Base-by-base conservation (phyloP, 805 yeast species). In the Saccharomycopsis sp. region DNA sequence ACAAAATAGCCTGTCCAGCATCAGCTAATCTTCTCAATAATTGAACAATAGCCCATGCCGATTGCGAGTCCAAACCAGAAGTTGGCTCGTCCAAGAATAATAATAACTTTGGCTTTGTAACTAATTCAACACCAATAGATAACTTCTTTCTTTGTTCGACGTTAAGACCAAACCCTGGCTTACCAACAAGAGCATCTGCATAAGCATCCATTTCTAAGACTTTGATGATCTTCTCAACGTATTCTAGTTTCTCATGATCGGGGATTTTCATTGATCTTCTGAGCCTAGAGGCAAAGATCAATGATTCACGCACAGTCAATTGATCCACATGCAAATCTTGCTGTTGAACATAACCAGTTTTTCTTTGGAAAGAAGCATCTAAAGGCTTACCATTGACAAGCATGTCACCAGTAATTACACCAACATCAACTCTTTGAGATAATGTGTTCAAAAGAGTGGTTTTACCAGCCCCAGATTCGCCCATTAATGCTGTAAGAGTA, bases 401-500 rank as follows among this genome's bases (percentile, higher is more conserved):
- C 76, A 80, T 78, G 49, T 78, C 80, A 63, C 86, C 86, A 29
- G 84, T 76, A 54, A 82, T 75, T 38, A 78, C 79, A 69, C 87
- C 87, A 70, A 75, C 74, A 47, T 79, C 77, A 60, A 78, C 74
- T 69, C 86, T 73, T 64, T 78, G 80, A 51, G 84, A 79, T 58
- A 81, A 70, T 20, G 76, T 76, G 67, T 81, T 82, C 64, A 81
- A 72, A 56, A 81, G 69, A 9, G 85, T 81, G 9, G 85, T 81
- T 64, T 81, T 81, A 66, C 86, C 85, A 29, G 84, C 84, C 67
- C 85, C 85, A n/a, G 85, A 80, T 53, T 80, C 84, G 64, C 85
- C 85, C 84, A 81, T 80, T 29, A 81, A 68, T 12, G 79, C 81
- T 24, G 80, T 77, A 61, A 78, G 68, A 9, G 85, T 82, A 58